Evolutionary conservation across 108 stramenopile genomes (phyloP).

Genomic region (Nannochloropsis gaditana): DNA sequence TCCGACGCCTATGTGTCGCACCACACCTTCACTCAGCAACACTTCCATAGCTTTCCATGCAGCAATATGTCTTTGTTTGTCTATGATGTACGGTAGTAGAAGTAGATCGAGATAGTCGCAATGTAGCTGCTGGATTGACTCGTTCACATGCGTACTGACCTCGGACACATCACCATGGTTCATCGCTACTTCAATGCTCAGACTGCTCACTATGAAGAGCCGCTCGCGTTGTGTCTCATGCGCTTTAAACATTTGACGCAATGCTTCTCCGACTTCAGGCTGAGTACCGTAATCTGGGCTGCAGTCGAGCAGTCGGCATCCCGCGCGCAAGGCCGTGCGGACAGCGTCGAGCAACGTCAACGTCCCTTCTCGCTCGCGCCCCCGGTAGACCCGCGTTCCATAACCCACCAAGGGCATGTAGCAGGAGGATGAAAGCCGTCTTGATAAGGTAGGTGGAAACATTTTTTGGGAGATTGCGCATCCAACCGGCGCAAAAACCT

Average conservation of each 20-base stretch:
- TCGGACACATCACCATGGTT: neutral
- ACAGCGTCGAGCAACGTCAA: neutral
- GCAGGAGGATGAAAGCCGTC: neutral
- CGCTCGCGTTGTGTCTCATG: neutral
- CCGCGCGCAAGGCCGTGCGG: neutral
- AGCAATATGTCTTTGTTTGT: neutral
- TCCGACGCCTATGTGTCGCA: conserved; percentile 5
- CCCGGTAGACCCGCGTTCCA: neutral
- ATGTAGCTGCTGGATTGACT: conserved; percentile 2
- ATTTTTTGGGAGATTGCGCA: neutral
- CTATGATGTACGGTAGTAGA: neutral
- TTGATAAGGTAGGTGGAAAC: neutral
- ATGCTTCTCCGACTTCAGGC: neutral
- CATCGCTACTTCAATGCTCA: neutral
- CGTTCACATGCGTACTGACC: neutral
- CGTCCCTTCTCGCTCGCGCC: neutral
- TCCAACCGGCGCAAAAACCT: neutral
- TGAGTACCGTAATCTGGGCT: conserved; percentile 20
- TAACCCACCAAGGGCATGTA: conserved; percentile 10
- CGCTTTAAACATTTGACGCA: neutral
- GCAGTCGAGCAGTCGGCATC: conserved; percentile 11
- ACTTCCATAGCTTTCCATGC: neutral
- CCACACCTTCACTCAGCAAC: neutral
- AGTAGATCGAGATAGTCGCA: neutral
- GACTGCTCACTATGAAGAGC: neutral